Conservation (phyloP, 2,329 filamentous ascomycete genomes). For the Albifimbria verrucaria region DNA sequence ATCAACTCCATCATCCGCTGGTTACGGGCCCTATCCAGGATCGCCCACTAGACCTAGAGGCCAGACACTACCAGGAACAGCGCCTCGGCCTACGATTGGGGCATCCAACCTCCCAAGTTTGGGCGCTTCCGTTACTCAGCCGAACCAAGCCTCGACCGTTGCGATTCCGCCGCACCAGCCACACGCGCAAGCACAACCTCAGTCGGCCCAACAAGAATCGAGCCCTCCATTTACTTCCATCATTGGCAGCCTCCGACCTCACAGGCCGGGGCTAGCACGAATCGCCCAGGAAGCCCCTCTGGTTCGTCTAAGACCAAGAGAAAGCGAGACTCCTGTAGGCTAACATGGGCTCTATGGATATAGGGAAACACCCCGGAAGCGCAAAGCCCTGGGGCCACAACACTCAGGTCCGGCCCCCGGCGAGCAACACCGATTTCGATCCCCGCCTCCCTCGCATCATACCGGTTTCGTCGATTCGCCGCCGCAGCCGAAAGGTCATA, state of each 20-base stretch:
- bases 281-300: slow-evolving; percentile 70
- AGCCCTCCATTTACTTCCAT: slow-evolving; percentile 85
- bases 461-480: slow-evolving; percentile 21
- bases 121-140: slow-evolving; percentile 41
- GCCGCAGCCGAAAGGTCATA: slow-evolving; percentile 25
- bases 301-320: slow-evolving; percentile 62
- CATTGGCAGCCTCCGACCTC: slow-evolving; percentile 84
- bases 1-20: slow-evolving; percentile 33
- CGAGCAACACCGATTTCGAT: slow-evolving; percentile 27
- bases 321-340: slow-evolving; percentile 40
- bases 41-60: slow-evolving; percentile 50
- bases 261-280: slow-evolving; percentile 55
- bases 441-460: slow-evolving; percentile 27
- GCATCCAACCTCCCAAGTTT: slow-evolving; percentile 39
- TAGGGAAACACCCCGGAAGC: slow-evolving; percentile 79
- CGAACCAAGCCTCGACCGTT: slow-evolving; percentile 19
- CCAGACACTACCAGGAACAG: slow-evolving; percentile 42
- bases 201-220: slow-evolving; percentile 57
- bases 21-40: slow-evolving; percentile 43
- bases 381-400: slow-evolving; percentile 62
- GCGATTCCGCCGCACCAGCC: slow-evolving; percentile 39
- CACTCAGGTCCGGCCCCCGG: slow-evolving; percentile 21
- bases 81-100: slow-evolving; percentile 33
- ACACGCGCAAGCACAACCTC: slow-evolving; percentile 48
- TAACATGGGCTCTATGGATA: slow-evolving; percentile 39